Base-by-base conservation (phyloP, 768 basidiomycete genomes). In the Leccinum imitatum region DNA sequence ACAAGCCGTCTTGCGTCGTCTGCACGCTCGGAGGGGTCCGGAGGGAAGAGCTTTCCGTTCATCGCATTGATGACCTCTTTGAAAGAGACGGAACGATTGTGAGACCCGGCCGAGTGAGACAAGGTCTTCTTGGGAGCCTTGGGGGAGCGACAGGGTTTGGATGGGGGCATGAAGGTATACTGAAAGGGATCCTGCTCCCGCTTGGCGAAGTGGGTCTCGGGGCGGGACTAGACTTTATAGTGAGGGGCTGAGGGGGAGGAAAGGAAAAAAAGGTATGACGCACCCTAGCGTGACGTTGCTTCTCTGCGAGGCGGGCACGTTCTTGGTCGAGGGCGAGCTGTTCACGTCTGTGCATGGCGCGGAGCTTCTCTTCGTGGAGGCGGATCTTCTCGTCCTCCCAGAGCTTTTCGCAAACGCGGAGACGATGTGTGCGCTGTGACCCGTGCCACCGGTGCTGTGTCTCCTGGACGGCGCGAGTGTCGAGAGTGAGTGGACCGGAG, bases 31-130 rank as follows among this genome's bases (percentile, higher is more conserved):
- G 63, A 69, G 37, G 68, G 58, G 31, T 81, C 77, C 5, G 69
- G 60, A 2, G 81, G 83, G 64, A 87, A 87, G 19, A 87, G 75
- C 5, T 78, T 75, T 5, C 86, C 86, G 46, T 81, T 77, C 83
- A 87, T 86, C 67, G 81, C 80, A 50, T 68, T 68, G 48, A 84
- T 71, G 53, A 87, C 85, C 37, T 85, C 83, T 53, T 78, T 76
- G 70, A 87, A 87, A 1, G 82, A 70, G 11, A 87, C 79, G 7
- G 77, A 65, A 21, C 76, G 75, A 21, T 76, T 70, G 10, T 37
- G 62, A 39, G 54, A 61, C 4, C 58, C 63, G 23, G 70, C 23
- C 1, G 69, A 60, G 25, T 50, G 53, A 4, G 48, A 8, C 21
- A 50, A 25, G 17, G 30, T 7, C 48, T 61, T 63, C 54, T 64